Evolutionary conservation across 371 early-diverging fungal genomes (phyloP).

Genomic region (Nosema granulosis): DNA sequence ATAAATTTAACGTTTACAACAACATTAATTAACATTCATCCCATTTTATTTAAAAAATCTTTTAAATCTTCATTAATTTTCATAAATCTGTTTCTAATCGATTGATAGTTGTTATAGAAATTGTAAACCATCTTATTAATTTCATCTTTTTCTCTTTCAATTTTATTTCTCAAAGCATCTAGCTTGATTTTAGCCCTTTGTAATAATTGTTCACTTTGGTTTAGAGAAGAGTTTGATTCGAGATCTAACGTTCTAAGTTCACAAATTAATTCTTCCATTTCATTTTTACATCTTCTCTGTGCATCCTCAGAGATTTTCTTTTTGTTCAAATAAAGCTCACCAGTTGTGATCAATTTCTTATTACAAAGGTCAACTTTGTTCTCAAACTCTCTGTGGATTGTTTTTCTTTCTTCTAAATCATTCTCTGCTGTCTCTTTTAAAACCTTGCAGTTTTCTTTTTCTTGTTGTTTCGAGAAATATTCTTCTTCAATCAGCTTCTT

Average conservation of each 20-base stretch:
- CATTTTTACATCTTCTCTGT: constrained; percentile 58
- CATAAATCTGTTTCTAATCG: background rate
- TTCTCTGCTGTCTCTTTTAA: background rate
- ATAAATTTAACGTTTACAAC: too few species aligned
- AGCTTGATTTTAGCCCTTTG: constrained; percentile 61
- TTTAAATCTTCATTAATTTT: constrained; percentile 4
- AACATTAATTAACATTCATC: background rate
- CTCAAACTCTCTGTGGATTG: constrained; percentile 31
- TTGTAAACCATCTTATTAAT: constrained; percentile 54
- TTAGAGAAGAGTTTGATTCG: constrained; percentile 60
- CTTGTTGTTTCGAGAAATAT: background rate
- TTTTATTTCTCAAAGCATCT: constrained; percentile 47
- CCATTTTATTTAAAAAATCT: background rate
- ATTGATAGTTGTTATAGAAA: constrained; percentile 32
- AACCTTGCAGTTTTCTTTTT: constrained; percentile 1
- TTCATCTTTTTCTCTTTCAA: constrained; percentile 61
- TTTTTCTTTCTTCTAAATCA: constrained; percentile 29
- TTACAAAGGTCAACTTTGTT: constrained; percentile 14
- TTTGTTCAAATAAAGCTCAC: constrained; percentile 66
- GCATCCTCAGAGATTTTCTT: constrained; percentile 65
- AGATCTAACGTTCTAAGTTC: constrained; percentile 64
- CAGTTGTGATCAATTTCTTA: constrained; percentile 49
- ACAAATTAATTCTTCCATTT: constrained; percentile 65
- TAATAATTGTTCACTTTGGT: constrained; percentile 63
- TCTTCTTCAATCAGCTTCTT: background rate